Base-by-base conservation (phyloP, 2,329 filamentous ascomycete genomes). In the Diplocarpon rosae region DNA sequence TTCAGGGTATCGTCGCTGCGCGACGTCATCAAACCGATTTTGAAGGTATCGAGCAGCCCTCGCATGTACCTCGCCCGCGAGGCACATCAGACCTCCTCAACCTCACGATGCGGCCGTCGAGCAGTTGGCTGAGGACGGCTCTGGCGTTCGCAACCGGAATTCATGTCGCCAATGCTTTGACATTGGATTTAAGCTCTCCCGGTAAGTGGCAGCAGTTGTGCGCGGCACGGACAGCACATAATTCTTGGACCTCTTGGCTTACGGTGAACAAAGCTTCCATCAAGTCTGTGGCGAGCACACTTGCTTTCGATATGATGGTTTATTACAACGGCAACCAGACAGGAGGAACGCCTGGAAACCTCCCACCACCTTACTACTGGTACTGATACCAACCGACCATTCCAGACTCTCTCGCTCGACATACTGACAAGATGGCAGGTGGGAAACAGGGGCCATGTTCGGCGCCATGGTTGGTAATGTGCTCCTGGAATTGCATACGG, bases 381-480 rank as follows among this genome's bases (percentile, higher is more conserved):
- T 75, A 76, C 88, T 67, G 68, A 15, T 7, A 9, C 8, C 32
- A 17, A 13, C 39, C 12, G 11, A 30, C 29, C 9, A 11, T 24
- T 11, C 12, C 9, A 15, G 5, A 20, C 13, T 43, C 29, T 12
- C 14, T 33, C 11, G 16, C 33, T 17, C 32, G 11, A 32, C 28
- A 7, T 16, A 32, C n/a, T 37, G 27, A 39, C 73, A n/a, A n/a
- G 72, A 72, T 53, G 72, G 71, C 56, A 76, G 71, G 71, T 75
- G 72, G 72, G 70, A 74, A 54, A 73, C 88, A 10, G 84, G 84
- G 42, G 83, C 83, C 45, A 78, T 89, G 69, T 71, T 80, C 64
- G 76, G 75, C 16, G 70, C 81, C 2, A 67, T 92, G 50, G 70
- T 93, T 42, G 44, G 44, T 46, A 38, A 38, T 17, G 34, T 31